A percentile compares a stretch with the other conserved stretches of the same genome.
phyloP scores from a whole-genome alignment of 2,329 filamentous ascomycete genomes.

The Aspergillus eucalypticola region DNA sequence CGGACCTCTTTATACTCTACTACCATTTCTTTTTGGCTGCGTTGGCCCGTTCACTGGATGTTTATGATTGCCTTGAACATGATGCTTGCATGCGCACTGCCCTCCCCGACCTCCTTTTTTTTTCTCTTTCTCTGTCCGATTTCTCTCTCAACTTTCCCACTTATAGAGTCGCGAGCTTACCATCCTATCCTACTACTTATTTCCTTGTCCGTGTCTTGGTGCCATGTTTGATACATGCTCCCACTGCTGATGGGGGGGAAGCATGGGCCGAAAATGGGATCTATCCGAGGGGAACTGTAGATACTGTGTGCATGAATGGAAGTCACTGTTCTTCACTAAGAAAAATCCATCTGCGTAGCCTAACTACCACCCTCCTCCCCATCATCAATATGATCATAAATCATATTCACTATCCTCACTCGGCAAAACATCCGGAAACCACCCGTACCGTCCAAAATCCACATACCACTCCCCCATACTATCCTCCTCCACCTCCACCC shows the following conservation, averaged over 20 bases:
- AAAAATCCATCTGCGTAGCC: neutral
- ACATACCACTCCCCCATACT: constrained; percentile 48
- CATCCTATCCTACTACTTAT: neutral
- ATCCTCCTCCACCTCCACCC: constrained; percentile 44
- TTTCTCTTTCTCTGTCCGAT: constrained; percentile 10
- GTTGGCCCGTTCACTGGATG: constrained; percentile 25
- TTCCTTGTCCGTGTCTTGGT: neutral
- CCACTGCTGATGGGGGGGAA: no score
- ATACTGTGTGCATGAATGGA: neutral
- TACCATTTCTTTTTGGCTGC: constrained; percentile 29
- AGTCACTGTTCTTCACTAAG: no score
- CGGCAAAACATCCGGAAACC: constrained; percentile 53
- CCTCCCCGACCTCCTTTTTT: neutral
- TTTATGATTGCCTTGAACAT: constrained; percentile 35
- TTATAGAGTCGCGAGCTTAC: neutral
- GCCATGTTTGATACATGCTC: neutral
- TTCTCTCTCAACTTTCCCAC: constrained; percentile 8
- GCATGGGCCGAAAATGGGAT: no score
- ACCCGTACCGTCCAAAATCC: constrained; percentile 47
- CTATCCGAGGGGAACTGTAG: neutral
- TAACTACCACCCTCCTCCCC: neutral
- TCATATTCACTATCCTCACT: constrained; percentile 42
- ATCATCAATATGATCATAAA: neutral
- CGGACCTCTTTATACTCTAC: constrained; percentile 25
- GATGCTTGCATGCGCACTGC: constrained; percentile 15